Conservation (phyloP, 2,329 filamentous ascomycete genomes). For the Trichoderma breve region DNA sequence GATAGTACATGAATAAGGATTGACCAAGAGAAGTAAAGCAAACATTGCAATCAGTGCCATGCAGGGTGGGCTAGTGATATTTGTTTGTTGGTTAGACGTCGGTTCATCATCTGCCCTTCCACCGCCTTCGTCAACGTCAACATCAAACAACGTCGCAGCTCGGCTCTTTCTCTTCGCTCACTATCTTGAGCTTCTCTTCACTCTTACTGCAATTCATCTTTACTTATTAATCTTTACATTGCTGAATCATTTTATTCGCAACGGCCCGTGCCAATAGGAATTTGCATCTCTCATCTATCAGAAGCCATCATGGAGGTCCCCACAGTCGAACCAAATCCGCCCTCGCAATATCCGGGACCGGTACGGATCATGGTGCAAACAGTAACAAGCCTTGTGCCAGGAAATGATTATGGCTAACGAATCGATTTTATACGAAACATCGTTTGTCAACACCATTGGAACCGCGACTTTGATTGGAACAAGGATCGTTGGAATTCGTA, state of each 20-base stretch:
- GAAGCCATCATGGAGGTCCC: background rate
- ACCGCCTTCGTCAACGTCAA: background rate
- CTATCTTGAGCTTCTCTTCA: background rate
- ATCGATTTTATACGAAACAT: background rate
- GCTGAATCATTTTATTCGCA: background rate
- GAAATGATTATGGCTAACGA: background rate
- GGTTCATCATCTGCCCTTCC: background rate
- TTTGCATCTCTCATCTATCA: background rate
- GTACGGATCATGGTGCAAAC: background rate
- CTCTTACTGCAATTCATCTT: background rate
- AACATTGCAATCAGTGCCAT: too few relatives aligned
- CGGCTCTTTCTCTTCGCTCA: background rate
- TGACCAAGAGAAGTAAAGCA: too few relatives aligned
- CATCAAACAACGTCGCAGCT: background rate
- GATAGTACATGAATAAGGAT: too few relatives aligned
- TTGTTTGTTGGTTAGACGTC: too few relatives aligned
- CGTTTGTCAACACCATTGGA: background rate
- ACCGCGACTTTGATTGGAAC: background rate
- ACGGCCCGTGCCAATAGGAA: background rate
- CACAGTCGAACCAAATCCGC: accelerated
- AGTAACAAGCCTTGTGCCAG: background rate
- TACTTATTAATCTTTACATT: background rate
- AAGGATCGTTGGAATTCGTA: background rate
- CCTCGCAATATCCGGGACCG: background rate
- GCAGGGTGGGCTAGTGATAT: too few relatives aligned